Conservation (phyloP, 176 grass and related monocot species). For the Puccinellia tenuiflora region DNA sequence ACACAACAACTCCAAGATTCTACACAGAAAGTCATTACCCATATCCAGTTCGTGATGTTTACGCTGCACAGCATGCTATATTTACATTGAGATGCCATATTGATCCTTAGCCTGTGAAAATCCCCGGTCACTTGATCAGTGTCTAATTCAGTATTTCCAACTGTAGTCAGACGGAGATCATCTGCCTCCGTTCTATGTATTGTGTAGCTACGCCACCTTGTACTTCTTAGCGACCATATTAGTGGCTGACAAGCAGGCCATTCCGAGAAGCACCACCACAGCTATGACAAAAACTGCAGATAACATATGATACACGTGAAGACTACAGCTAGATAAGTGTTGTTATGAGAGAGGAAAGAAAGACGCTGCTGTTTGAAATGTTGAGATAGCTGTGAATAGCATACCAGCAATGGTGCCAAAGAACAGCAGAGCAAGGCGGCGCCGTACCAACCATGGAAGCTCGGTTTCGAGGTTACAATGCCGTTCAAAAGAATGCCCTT, state of each 20-base stretch:
- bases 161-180: not conserved
- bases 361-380: not conserved
- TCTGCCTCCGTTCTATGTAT: not conserved
- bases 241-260: constrained; percentile 16
- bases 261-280: constrained; percentile 19
- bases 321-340: not conserved
- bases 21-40: not conserved
- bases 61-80: not conserved
- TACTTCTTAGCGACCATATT: constrained; percentile 1
- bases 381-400: not conserved
- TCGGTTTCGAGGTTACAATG: constrained; percentile 62
- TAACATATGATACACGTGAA: not conserved
- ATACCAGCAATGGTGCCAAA: constrained; percentile 54
- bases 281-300: constrained; percentile 23
- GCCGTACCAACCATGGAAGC: constrained; percentile 50
- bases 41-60: not conserved
- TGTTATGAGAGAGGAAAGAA: not conserved
- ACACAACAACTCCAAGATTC: not conserved
- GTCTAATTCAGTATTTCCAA: not conserved
- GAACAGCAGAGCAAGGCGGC: constrained; percentile 54
- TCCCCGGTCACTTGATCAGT: constrained; percentile 17
- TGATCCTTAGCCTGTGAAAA: not conserved
- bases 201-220: constrained; percentile 30
- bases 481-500: constrained; percentile 19
- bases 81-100: not conserved